phyloP scores from a whole-genome alignment of 2,329 filamentous ascomycete genomes.

The Aspergillus tanneri region DNA sequence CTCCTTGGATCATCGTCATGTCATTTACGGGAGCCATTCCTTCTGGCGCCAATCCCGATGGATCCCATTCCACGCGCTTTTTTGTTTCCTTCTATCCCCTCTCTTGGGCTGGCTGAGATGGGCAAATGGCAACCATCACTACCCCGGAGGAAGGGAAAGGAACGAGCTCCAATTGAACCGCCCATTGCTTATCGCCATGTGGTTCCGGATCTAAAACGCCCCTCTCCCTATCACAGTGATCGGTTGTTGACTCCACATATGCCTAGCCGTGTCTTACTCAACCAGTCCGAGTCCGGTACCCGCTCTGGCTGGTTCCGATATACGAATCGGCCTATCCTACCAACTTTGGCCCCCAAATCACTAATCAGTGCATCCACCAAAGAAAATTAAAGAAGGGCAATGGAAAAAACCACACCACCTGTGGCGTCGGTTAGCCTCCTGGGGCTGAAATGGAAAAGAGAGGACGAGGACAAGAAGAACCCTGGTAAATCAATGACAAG shows the following conservation, averaged over 20 bases:
- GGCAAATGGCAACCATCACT: background rate
- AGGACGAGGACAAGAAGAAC: background rate
- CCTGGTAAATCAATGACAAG: background rate
- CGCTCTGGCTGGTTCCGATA: constrained; percentile 7
- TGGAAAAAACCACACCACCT: constrained; percentile 3
- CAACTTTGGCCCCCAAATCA: constrained; percentile 18
- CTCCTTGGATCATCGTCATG: constrained; percentile 1
- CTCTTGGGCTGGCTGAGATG: background rate
- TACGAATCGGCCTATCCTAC: constrained; percentile 15
- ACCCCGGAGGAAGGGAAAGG: background rate
- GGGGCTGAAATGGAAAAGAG: constrained; percentile 19
- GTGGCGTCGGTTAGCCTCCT: constrained; percentile 16
- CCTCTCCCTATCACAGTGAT: constrained; percentile 19
- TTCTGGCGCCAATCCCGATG: background rate
- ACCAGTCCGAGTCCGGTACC: constrained; percentile 9
- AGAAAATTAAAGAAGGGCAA: constrained; percentile 4
- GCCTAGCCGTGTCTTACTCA: constrained; percentile 10
- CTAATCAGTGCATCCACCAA: constrained; percentile 3
- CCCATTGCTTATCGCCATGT: constrained; percentile 25
- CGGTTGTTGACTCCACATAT: constrained; percentile 19
- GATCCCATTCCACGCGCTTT: background rate
- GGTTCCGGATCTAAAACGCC: constrained; percentile 18
- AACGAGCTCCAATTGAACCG: constrained; percentile 6
- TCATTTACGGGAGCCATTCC: background rate
- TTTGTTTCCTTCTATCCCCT: background rate